These are phyloP conservation scores for Xylaria nigripes DNA, from an alignment of 495 filamentous ascomycete species.

Conservation along the genomic window DNA sequence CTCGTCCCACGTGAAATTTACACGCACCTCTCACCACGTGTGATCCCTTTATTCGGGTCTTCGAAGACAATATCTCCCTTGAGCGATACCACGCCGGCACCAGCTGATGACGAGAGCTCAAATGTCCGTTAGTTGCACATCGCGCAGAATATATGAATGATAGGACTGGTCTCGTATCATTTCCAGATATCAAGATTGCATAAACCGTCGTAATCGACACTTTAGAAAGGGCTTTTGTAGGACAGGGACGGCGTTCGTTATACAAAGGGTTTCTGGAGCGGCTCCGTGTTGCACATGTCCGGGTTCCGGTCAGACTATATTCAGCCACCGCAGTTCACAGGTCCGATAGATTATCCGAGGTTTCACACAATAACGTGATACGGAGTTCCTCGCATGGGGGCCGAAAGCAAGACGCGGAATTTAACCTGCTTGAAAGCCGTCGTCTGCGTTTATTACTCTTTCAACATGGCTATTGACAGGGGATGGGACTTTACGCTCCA, in stretches of 20 bases:
- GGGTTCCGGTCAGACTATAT: conserved; percentile 39
- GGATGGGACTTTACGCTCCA: too few relatives aligned
- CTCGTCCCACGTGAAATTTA: conserved; percentile 31
- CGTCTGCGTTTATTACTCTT: too few relatives aligned
- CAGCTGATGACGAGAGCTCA: conserved; percentile 47
- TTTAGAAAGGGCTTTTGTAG: conserved; percentile 45
- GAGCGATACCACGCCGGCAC: conserved; percentile 40
- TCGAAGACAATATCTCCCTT: conserved; percentile 36
- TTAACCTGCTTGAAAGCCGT: too few relatives aligned
- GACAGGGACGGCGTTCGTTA: conserved; percentile 44
- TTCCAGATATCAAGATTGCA: conserved; percentile 34
- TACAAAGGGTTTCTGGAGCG: conserved; percentile 53
- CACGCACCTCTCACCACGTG: conserved; percentile 23
- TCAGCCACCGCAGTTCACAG: too few relatives aligned
- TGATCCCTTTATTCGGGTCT: conserved; percentile 28
- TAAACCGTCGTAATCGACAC: conserved; percentile 50
- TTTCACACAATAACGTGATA: too few relatives aligned
- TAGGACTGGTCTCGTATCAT: conserved; percentile 28
- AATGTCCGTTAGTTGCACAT: conserved; percentile 42
- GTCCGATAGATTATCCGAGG: too few relatives aligned
- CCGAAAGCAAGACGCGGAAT: too few relatives aligned
- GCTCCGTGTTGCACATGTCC: conserved; percentile 40
- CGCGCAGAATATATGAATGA: conserved; percentile 22
- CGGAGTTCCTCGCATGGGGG: too few relatives aligned
- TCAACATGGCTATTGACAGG: too few relatives aligned